Conservation (phyloP, 2,329 filamentous ascomycete species). For the Paecilomyces niveus region DNA sequence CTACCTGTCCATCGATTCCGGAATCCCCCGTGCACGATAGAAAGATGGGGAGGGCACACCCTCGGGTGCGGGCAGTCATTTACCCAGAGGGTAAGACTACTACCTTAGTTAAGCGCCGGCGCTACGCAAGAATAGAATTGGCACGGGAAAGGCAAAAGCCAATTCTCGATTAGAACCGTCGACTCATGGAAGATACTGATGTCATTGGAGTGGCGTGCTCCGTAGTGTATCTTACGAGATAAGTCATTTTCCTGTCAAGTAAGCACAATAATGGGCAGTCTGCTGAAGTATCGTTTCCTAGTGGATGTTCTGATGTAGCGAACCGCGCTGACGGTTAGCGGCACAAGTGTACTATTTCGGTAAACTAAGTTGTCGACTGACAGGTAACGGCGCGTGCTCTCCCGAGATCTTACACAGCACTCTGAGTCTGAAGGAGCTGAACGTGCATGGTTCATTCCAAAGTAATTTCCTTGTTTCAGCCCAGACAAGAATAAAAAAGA, state of each 20-base stretch:
- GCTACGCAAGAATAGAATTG: neutral
- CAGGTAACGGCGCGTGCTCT: neutral
- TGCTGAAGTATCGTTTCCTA: no score
- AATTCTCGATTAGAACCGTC: no score
- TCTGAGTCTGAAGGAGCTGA: neutral
- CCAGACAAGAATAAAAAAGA: neutral
- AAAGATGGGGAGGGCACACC: neutral
- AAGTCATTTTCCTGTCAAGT: no score
- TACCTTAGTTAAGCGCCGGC: neutral
- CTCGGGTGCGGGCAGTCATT: neutral
- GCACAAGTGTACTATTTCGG: neutral
- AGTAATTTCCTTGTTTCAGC: neutral
- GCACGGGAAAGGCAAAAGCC: no score
- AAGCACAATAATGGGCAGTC: no score
- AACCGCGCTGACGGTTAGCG: no score
- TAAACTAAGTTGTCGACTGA: neutral
- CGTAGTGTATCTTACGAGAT: no score
- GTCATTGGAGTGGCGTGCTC: no score
- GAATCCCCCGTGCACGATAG: neutral
- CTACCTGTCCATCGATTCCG: neutral
- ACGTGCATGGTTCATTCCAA: neutral
- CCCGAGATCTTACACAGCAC: neutral
- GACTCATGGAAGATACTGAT: no score
- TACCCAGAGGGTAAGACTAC: neutral
- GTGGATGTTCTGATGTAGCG: no score